Base-by-base conservation (phyloP, 2,329 filamentous ascomycete species). In the Xylariaceae sp. region DNA sequence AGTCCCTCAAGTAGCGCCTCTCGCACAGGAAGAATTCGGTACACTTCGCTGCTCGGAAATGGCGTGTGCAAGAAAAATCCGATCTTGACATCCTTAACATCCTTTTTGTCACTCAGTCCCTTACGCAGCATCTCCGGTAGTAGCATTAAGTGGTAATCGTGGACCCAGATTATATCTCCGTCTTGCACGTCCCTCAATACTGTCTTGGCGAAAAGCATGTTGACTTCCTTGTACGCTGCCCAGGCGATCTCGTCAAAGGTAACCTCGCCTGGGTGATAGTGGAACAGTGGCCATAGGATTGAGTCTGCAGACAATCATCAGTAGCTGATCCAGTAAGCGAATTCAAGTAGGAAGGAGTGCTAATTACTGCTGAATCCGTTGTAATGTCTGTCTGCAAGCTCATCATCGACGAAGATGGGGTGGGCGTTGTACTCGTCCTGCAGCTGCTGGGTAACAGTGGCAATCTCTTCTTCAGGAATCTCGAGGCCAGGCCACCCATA, bases 121-220 rank as follows among this genome's bases (percentile, higher is more conserved):
- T 95, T 87, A 51, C 93, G 88, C 48, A 98, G 78, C 90, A 97
- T 94, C 62, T 92, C 83, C 23, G 93, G 93, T 25, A 98, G 79
- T 17, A 98, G 83, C 91, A 97, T 97, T 51, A 97, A 75, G 68
- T 98, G 93, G 71, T 97, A 98, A 68, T 98, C 93, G 67, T 98
- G 93, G 5, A 98, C 88, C 93, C 93, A 98, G 60, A 98, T 86
- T 60, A 96, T 72, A 67, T 98, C 93, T 45, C 90, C 91, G 64
- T 97, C 92, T 65, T 91, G 80, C 10, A 96, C 88, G 59, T 95
- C 88, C 58, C 85, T 84, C 45, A 86, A 83, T 55, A 98, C 85
- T 12, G 86, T 84, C 70, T 92, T 85, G 48, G 93, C 92, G 62
- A 97, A 98, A 6, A 95, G 77, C 38, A 86, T 82, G 69, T 97